These are phyloP conservation scores for Ophiostoma quercus DNA, from an alignment of 2,329 filamentous ascomycete species.

Conservation along the genomic window DNA sequence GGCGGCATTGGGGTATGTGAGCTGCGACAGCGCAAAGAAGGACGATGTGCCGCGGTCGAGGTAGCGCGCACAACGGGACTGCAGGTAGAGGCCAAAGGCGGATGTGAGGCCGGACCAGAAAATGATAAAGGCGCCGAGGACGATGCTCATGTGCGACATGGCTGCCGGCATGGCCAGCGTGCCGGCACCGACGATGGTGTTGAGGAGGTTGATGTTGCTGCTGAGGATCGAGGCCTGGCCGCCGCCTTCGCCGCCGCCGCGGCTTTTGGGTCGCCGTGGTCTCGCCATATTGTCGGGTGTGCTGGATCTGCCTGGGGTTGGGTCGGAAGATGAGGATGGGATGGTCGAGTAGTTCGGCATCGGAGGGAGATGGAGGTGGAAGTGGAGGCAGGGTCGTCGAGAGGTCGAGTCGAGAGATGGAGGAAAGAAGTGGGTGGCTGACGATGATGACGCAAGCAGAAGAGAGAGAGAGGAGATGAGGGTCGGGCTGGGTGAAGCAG, in stretches of 20 bases:
- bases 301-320: slow-evolving; percentile 37
- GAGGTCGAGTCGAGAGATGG: background rate
- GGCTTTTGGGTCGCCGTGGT: slow-evolving; percentile 63
- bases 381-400: background rate
- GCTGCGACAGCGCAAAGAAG: slow-evolving; percentile 94
- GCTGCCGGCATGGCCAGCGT: slow-evolving; percentile 94
- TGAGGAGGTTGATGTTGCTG: slow-evolving; percentile 90
- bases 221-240: slow-evolving; percentile 84
- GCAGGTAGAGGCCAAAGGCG: slow-evolving; percentile 90
- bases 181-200: slow-evolving; percentile 93
- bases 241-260: slow-evolving; percentile 58
- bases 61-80: slow-evolving; percentile 87
- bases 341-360: slow-evolving; percentile 55
- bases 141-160: slow-evolving; percentile 90
- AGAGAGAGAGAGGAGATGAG: background rate
- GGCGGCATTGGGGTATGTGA: slow-evolving; percentile 93
- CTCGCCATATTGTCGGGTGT: slow-evolving; percentile 45
- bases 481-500: background rate
- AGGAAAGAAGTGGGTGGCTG: background rate
- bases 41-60: slow-evolving; percentile 82
- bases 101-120: slow-evolving; percentile 86
- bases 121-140: slow-evolving; percentile 76
- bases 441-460: background rate
- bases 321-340: slow-evolving; percentile 35
- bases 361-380: slow-evolving; percentile 4